A percentile compares a stretch with the other conserved stretches of the same genome.
Evolutionary conservation across 1,139 yeast species (phyloP).

Genomic region (Candida sanyaensis): DNA sequence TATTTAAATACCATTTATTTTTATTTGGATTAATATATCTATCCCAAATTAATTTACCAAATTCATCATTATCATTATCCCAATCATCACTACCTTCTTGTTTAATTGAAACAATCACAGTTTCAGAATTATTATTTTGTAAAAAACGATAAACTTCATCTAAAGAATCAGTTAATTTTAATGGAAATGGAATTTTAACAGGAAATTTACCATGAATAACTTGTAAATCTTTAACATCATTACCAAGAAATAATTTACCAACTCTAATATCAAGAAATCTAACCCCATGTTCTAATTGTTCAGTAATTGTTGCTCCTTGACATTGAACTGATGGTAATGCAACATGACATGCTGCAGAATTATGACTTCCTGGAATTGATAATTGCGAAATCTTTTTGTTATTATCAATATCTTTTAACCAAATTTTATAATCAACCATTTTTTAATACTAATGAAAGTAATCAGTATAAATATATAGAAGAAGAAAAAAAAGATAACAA

Average conservation of each 20-base stretch:
- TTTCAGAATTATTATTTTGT: slow-evolving; percentile 53
- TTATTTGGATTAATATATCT: slow-evolving; percentile 51
- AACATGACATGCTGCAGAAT: slow-evolving; percentile 73
- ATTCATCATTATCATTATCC: slow-evolving; percentile 65
- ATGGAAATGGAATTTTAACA: slow-evolving; percentile 62
- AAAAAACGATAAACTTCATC: slow-evolving; percentile 63
- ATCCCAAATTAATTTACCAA: slow-evolving; percentile 66
- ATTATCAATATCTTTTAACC: slow-evolving; percentile 61
- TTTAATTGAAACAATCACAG: slow-evolving; percentile 68
- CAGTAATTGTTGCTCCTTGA: slow-evolving; percentile 61
- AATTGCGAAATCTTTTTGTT: slow-evolving; percentile 53
- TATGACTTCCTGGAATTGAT: slow-evolving; percentile 80
- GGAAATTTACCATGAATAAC: slow-evolving; percentile 81
- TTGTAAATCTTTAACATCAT: slow-evolving; percentile 48
- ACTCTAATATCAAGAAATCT: slow-evolving; percentile 71
- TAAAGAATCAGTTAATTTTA: slow-evolving; percentile 47
- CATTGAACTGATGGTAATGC: slow-evolving; percentile 81
- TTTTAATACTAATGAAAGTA: not conserved
- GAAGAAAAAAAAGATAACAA: not conserved
- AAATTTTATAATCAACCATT: slow-evolving; percentile 47
- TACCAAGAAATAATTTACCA: slow-evolving; percentile 57
- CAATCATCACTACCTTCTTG: slow-evolving; percentile 73
- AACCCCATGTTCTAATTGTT: slow-evolving; percentile 71
- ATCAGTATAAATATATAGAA: too few relatives aligned
- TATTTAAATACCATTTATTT: slow-evolving; percentile 62